These are phyloP conservation scores for Tothia fuscella DNA, from an alignment of 2,329 filamentous ascomycete genomes.

Conservation along the genomic window DNA sequence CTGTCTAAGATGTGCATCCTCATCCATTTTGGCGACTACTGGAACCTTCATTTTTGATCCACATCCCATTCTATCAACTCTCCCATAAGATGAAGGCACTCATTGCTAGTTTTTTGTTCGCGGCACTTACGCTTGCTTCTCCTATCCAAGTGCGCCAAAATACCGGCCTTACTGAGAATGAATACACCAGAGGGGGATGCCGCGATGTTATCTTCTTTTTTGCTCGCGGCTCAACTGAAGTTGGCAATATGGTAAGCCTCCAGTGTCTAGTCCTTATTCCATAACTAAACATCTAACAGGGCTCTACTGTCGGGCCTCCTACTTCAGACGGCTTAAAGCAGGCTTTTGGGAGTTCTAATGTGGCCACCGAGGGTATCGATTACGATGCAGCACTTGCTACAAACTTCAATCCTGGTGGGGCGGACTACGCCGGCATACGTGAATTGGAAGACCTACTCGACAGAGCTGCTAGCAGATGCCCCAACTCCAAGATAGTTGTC, in stretches of 20 bases:
- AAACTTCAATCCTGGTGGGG: constrained; percentile 24
- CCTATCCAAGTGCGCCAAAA: neutral
- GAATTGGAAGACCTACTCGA: constrained; percentile 25
- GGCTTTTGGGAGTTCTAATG: neutral
- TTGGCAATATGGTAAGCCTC: constrained; percentile 4
- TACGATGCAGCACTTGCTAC: constrained; percentile 24
- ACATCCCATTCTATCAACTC: too few species aligned
- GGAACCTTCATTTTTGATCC: too few species aligned
- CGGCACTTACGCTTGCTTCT: neutral
- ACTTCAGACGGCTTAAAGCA: constrained; percentile 3
- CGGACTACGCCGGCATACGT: constrained; percentile 21
- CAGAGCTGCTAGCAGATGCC: constrained; percentile 26
- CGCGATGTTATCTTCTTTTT: constrained; percentile 10
- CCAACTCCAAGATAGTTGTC: constrained; percentile 25
- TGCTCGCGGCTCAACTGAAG: constrained; percentile 8
- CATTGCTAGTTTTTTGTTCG: too few species aligned
- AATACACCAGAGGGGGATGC: neutral
- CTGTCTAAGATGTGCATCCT: too few species aligned
- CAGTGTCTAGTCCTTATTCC: neutral
- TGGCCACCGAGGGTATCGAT: constrained; percentile 25
- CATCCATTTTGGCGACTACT: too few species aligned
- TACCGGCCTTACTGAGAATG: neutral
- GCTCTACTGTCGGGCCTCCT: constrained; percentile 1
- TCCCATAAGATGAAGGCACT: too few species aligned
- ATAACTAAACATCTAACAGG: neutral